Evolutionary conservation across 495 filamentous ascomycete genomes (phyloP), one percentile per base, ranked within the genome.

Genomic region (Talaromyces proteolyticus): DNA sequence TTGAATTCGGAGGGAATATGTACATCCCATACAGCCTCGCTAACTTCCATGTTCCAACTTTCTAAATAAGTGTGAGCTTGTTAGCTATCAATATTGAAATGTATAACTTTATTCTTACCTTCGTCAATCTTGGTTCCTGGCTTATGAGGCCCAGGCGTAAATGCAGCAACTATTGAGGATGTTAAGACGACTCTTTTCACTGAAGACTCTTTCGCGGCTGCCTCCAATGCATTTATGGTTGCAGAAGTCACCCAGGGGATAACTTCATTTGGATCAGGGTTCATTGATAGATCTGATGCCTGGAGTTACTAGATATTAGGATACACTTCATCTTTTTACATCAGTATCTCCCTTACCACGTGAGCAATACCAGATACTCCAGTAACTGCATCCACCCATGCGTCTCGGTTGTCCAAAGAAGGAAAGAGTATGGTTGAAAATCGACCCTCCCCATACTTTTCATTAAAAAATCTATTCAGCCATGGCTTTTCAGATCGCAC

Each of bases 161-260:
- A 57, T 8, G 68, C 66, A 0, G 78, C 71, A 0, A 56, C 56
- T 14, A 66, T 71, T 4, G 75, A 80, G 17, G 70, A 77, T 1
- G 77, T 80, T 51, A 61, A 64, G 14, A 81, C 77, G 45, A 82
- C 61, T 2, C 68, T 54, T 53, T 75, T 74, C 6, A 82, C 64
- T 3, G 55, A 57, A 0, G 68, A 60, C 38, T 72, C 56, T 25
- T 65, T 65, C 0, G 63, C 57, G 6, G 79, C 78, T 4, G 72
- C 57, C 5, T 56, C 55, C 4, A 79, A 58, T 16, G 67, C 52
- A 44, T 65, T 65, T 0, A 62, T 48, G 11, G 63, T 55, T 11
- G 64, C 70, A 4, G 51, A 50, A 16, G 78, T 50, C 19, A 60
- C 60, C 0, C 22, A 34, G 1, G 72, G 62, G 39, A 79, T 72